Evolutionary conservation across 2,329 filamentous ascomycete species (phyloP), one percentile per base, ranked within the genome.

Genomic region (Gnomoniopsis smithogilvyi): DNA sequence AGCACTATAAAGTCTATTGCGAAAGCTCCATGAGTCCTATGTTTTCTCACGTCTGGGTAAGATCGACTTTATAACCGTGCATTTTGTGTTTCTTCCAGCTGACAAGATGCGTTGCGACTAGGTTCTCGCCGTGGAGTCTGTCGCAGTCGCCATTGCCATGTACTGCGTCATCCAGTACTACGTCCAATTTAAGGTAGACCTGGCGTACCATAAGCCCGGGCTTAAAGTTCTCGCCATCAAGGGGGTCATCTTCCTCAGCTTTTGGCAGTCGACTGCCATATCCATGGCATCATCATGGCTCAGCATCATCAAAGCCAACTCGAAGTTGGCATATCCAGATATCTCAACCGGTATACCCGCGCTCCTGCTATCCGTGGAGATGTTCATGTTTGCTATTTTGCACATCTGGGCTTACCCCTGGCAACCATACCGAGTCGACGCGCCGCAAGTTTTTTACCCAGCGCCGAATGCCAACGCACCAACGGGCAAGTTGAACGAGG

Each of bases 101-200:
- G 41, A 59, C 52, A 8, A 14, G 21, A 55, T 43, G 45, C 36
- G 12, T 56, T 51, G 36, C 52, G 64, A 36, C 21, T 51, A 88
- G 85, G 77, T 85, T 45, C 79, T 90, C 68, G 79, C 81, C 2
- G 83, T 96, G 65, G 88, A 95, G 70, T 85, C 82, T 65, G 63
- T 84, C 22, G 88, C 89, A 2, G 90, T 96, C 43, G 85, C 88
- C 0, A 83, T 96, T 59, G 92, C 92, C 61, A 96, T 96, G 90
- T 95, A 90, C 76, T 93, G 89, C 70, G 74, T 96, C 47, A 87
- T 96, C 63, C 91, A 96, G 67, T 95, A 95, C 72, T 96, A 96
- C 72, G 72, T 90, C 33, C 91, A 96, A 72, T 78, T 95, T 49
- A 86, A 85, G 63, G 74, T 80, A 1, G 84, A 90, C 60, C 80